Conservation (phyloP, 2,329 filamentous ascomycete genomes). For the Pseudogymnoascus sp. region DNA sequence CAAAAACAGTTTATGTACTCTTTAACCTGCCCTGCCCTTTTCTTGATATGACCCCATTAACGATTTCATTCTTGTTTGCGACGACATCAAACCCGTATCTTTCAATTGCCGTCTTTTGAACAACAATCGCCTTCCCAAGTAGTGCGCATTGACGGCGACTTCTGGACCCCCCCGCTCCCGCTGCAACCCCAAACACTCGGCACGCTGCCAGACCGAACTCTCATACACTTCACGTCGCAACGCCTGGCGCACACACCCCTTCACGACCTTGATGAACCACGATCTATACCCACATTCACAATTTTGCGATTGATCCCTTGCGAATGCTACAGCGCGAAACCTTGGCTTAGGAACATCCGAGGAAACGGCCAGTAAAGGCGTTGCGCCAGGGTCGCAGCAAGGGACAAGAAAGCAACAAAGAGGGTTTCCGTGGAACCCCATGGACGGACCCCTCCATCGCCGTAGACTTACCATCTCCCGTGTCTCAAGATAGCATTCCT, state of each 20-base stretch:
- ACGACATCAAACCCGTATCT: neutral
- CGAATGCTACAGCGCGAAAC: conserved; percentile 4
- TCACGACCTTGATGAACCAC: neutral
- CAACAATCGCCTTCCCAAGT: neutral
- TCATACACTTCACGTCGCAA: conserved; percentile 12
- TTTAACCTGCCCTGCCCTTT: neutral
- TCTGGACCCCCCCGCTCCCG: neutral
- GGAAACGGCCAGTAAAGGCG: neutral
- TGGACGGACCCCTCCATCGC: neutral
- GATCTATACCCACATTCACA: conserved; percentile 2
- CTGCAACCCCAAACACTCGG: conserved; percentile 7
- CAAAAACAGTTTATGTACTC: neutral
- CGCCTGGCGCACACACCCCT: neutral
- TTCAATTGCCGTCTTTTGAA: neutral
- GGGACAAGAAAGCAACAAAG: neutral
- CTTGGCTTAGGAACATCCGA: conserved; percentile 2
- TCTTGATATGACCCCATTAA: conserved; percentile 4
- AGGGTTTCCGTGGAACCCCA: conserved; percentile 3
- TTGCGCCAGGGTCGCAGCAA: neutral
- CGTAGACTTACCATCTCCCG: neutral
- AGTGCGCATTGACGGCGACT: conserved; percentile 4
- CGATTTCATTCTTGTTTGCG: neutral
- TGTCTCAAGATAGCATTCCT: neutral
- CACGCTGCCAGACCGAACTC: conserved; percentile 9
- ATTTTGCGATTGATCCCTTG: neutral